phyloP scores from a whole-genome alignment of 2,329 filamentous ascomycete genomes.

The Penicillium sp. region DNA sequence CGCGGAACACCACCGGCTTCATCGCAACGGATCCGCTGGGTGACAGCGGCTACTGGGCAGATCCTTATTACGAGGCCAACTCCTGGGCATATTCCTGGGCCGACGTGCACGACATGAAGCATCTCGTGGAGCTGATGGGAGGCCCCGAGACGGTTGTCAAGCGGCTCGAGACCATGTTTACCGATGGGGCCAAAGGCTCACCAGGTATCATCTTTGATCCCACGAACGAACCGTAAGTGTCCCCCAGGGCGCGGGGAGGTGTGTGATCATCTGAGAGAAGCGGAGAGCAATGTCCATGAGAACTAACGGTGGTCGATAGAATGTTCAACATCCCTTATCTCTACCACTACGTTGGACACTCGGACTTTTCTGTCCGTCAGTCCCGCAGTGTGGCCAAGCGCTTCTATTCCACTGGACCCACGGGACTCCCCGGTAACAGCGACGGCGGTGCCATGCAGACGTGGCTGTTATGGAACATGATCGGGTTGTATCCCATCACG shows the following conservation, averaged over 20 bases:
- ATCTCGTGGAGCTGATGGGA: constrained; percentile 51
- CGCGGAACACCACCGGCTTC: constrained; percentile 46
- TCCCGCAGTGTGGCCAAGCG: constrained; percentile 54
- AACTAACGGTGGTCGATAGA: constrained; percentile 13
- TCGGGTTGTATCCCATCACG: constrained; percentile 62
- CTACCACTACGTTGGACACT: constrained; percentile 61
- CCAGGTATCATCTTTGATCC: constrained; percentile 58
- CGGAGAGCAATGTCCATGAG: neutral
- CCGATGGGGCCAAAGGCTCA: constrained; percentile 23
- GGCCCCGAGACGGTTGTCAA: constrained; percentile 37
- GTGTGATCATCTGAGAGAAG: too few relatives aligned
- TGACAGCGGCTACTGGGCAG: constrained; percentile 60
- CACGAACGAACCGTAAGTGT: constrained; percentile 57
- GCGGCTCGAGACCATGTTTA: constrained; percentile 57
- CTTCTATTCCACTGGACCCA: constrained; percentile 51
- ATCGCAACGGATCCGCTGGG: constrained; percentile 47
- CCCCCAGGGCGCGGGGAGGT: too few relatives aligned
- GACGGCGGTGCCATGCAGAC: constrained; percentile 69
- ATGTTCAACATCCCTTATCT: constrained; percentile 61
- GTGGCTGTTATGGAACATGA: constrained; percentile 63
- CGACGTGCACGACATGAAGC: constrained; percentile 59
- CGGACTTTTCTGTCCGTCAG: constrained; percentile 55
- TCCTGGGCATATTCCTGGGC: constrained; percentile 64
- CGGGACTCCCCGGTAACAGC: constrained; percentile 62
- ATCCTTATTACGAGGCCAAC: constrained; percentile 55